Conservation (phyloP, 768 basidiomycete genomes). For the Asterophora lycoperdoides region DNA sequence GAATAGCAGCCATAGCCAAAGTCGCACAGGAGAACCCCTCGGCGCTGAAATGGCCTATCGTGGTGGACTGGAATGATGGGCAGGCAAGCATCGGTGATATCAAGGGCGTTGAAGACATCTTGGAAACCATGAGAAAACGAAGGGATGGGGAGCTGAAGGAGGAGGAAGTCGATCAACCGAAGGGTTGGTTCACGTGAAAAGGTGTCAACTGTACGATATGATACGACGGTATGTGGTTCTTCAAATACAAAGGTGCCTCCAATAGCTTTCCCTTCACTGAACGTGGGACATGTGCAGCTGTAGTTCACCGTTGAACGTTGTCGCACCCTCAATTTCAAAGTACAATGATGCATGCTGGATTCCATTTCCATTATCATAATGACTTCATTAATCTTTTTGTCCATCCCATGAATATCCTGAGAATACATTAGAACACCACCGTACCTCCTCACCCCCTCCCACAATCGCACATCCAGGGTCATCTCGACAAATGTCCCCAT, state of each 20-base stretch:
- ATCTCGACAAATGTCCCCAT: conserved; percentile 73
- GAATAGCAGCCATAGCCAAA: conserved; percentile 40
- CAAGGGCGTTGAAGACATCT: conserved; percentile 61
- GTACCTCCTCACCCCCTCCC: conserved; percentile 50
- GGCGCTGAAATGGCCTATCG: conserved; percentile 73
- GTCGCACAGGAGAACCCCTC: conserved; percentile 54
- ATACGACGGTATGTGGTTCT: too few relatives aligned
- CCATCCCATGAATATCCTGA: conserved; percentile 74
- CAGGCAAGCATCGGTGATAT: conserved; percentile 61
- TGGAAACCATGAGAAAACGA: conserved; percentile 61
- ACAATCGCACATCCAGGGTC: conserved; percentile 42
- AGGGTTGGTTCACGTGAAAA: conserved; percentile 49
- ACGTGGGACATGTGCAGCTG: background rate
- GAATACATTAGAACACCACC: conserved; percentile 72
- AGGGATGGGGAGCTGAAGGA: conserved; percentile 60
- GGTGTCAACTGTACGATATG: background rate
- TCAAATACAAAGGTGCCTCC: too few relatives aligned
- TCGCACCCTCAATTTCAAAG: too few relatives aligned
- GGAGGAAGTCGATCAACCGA: conserved; percentile 43
- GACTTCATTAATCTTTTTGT: conserved; percentile 29
- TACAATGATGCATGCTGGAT: too few relatives aligned
- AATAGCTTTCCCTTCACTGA: too few relatives aligned
- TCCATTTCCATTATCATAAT: too few relatives aligned
- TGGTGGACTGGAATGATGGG: conserved; percentile 73
- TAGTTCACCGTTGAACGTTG: too few relatives aligned